These are phyloP conservation scores for Globisporangium nagaii DNA, from an alignment of 352 stramenopile species.

Conservation along the genomic window DNA sequence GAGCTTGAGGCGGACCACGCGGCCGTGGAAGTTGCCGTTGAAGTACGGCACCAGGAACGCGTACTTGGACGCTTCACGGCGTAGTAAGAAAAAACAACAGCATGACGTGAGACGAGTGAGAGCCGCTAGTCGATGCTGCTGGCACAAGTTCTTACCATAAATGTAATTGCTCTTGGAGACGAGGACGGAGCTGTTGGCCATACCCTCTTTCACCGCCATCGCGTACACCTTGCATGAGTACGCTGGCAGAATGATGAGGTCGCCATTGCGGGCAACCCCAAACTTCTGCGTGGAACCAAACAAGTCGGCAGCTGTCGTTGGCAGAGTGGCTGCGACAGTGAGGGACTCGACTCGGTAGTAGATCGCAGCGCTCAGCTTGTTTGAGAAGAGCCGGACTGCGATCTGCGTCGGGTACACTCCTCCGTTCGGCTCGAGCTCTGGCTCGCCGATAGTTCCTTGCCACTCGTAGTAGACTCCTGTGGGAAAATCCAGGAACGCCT, in stretches of 20 bases:
- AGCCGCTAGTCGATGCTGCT: too few species aligned
- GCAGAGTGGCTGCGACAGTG: neutral
- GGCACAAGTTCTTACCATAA: constrained; percentile 53
- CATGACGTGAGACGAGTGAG: too few species aligned
- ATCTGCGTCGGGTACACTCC: constrained; percentile 54
- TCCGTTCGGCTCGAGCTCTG: constrained; percentile 53
- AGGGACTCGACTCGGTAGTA: constrained; percentile 42
- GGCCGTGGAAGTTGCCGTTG: constrained; percentile 61
- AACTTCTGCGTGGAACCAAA: constrained; percentile 22
- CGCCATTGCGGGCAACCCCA: constrained; percentile 25
- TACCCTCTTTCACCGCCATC: constrained; percentile 56
- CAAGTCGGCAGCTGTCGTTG: constrained; percentile 14
- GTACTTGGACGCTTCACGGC: constrained; percentile 54
- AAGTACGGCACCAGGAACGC: constrained; percentile 67
- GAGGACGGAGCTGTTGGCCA: constrained; percentile 41
- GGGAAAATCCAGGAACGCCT: constrained; percentile 61
- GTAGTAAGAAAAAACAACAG: too few species aligned
- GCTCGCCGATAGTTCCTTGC: constrained; percentile 41
- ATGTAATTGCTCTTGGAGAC: constrained; percentile 52
- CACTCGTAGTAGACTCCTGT: constrained; percentile 77
- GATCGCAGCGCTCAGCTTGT: constrained; percentile 49
- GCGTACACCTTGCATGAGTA: constrained; percentile 61
- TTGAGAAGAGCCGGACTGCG: constrained; percentile 43
- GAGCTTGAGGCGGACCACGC: constrained; percentile 56
- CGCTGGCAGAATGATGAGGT: constrained; percentile 43